These are phyloP conservation scores for Ustilago loliicola DNA, from an alignment of 1,284 basidiomycete species.

Conservation along the genomic window DNA sequence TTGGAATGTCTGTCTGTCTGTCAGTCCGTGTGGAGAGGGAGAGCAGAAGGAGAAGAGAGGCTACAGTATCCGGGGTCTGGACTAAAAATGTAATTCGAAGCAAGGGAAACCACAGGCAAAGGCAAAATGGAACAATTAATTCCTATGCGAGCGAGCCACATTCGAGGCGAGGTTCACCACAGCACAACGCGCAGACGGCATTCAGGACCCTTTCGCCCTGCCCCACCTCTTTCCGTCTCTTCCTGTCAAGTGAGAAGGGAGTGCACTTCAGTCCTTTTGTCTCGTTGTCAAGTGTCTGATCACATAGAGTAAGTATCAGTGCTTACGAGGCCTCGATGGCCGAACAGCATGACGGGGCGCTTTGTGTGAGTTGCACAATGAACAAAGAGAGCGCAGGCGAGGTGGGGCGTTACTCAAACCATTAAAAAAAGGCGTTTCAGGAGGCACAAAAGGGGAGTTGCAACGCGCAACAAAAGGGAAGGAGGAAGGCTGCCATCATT, in stretches of 20 bases:
- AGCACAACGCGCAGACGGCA: too few species aligned
- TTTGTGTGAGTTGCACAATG: too few species aligned
- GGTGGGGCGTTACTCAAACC: neutral
- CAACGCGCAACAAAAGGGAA: neutral
- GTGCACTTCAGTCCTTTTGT: too few species aligned
- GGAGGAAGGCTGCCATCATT: neutral
- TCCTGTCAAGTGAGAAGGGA: too few species aligned
- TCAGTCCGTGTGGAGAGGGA: neutral
- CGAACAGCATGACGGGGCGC: too few species aligned
- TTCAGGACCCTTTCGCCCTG: neutral
- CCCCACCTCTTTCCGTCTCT: neutral
- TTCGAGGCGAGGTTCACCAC: too few species aligned
- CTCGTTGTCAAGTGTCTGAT: too few species aligned
- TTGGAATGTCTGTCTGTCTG: slow-evolving; percentile 15
- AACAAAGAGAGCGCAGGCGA: too few species aligned
- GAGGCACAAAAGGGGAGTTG: neutral
- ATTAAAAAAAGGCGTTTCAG: neutral
- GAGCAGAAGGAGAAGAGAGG: slow-evolving; percentile 4
- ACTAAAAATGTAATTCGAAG: slow-evolving; percentile 27
- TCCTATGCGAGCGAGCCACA: neutral
- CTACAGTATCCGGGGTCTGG: slow-evolving; percentile 29
- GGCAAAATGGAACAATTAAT: neutral
- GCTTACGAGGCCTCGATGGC: too few species aligned
- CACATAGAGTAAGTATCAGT: too few species aligned
- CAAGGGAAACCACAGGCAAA: slow-evolving; percentile 1